These are phyloP conservation scores for Xylariaceae sp. DNA, from an alignment of 2,329 filamentous ascomycete species.

Conservation along the genomic window DNA sequence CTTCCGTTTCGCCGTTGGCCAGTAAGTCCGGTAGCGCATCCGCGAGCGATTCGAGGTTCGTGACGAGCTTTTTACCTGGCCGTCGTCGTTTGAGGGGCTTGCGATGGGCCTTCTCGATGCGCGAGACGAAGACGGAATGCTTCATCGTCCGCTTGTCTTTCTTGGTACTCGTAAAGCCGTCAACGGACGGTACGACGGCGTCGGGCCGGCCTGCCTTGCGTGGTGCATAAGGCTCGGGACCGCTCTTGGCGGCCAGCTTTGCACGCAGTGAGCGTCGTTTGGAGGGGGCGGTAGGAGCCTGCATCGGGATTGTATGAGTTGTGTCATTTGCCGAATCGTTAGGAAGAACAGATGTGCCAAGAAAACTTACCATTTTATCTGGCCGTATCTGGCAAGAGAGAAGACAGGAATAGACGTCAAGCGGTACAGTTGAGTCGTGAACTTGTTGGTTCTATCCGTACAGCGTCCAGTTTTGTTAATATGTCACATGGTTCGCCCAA, in stretches of 20 bases:
- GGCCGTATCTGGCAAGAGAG: not conserved
- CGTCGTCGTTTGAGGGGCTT: constrained; percentile 61
- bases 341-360: no score
- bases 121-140: constrained; percentile 73
- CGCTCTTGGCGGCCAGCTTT: constrained; percentile 50
- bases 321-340: constrained; percentile 1
- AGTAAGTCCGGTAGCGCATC: constrained; percentile 71
- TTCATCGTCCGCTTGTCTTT: constrained; percentile 80
- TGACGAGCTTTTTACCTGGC: constrained; percentile 72
- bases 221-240: constrained; percentile 45
- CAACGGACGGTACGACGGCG: constrained; percentile 41
- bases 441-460: no score
- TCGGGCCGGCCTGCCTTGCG: constrained; percentile 49
- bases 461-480: no score
- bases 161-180: constrained; percentile 68
- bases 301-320: not conserved
- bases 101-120: constrained; percentile 59
- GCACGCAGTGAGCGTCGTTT: constrained; percentile 56
- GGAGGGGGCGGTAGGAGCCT: constrained; percentile 43
- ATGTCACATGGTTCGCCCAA: no score
- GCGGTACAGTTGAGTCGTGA: no score
- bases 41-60: constrained; percentile 70
- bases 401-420: not conserved
- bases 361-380: constrained; percentile 12
- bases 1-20: constrained; percentile 43